phyloP scores from a whole-genome alignment of 768 basidiomycete genomes.

The Boletellus ananas region DNA sequence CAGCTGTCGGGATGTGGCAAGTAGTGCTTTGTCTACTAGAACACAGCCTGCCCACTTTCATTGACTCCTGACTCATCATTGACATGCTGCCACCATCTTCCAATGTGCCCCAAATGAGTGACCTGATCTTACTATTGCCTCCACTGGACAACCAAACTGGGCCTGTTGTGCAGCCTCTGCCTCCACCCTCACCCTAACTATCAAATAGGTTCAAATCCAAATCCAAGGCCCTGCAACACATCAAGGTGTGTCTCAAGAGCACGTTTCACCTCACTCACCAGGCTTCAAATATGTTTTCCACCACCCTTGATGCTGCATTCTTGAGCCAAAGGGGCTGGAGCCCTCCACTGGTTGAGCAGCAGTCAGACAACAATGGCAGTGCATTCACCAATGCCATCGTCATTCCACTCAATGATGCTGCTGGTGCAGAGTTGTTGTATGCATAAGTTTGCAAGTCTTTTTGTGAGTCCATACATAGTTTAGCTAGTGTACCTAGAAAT shows the following conservation, averaged over 20 bases:
- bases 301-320: constrained; percentile 3
- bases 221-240: constrained; percentile 1
- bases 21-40: constrained; percentile 52
- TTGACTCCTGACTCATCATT: constrained; percentile 52
- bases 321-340: constrained; percentile 4
- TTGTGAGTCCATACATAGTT: neutral
- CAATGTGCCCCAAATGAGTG: neutral
- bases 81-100: constrained; percentile 26
- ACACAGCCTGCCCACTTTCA: constrained; percentile 54
- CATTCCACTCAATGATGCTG: constrained; percentile 37
- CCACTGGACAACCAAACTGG: neutral
- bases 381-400: constrained; percentile 30
- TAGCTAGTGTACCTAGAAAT: constrained; percentile 28
- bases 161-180: neutral
- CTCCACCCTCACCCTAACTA: neutral
- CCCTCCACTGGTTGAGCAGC: constrained; percentile 9
- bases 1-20: constrained; percentile 31
- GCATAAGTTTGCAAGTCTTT: constrained; percentile 39
- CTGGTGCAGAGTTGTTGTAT: constrained; percentile 47
- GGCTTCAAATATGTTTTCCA: constrained; percentile 6
- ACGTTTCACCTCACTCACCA: constrained; percentile 21
- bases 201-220: constrained; percentile 2
- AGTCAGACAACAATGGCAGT: constrained; percentile 4
- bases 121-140: constrained; percentile 10
- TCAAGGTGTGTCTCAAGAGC: constrained; percentile 32